Evolutionary conservation across 345 rosid species (phyloP).

Genomic region (Corymbia maculata): DNA sequence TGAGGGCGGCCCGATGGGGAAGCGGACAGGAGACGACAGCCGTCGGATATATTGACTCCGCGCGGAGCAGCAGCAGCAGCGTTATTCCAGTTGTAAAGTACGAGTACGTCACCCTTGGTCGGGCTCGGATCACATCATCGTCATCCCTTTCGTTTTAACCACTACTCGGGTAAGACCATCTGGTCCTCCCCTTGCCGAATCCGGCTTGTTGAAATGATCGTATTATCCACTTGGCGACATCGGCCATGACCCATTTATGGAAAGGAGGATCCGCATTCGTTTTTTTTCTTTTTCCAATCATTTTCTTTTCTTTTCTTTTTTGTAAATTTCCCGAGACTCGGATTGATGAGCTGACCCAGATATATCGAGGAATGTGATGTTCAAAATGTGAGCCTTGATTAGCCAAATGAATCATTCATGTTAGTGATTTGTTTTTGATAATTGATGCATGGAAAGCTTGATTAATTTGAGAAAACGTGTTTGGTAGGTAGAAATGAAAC

Average conservation of each 20-base stretch:
- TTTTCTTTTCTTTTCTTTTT: background rate
- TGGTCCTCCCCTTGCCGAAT: background rate
- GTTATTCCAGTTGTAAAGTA: background rate
- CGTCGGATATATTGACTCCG: background rate
- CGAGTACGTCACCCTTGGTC: background rate
- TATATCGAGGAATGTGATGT: accelerated
- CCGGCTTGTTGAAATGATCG: background rate
- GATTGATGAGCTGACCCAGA: accelerated
- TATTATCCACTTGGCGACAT: background rate
- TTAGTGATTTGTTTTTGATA: accelerated
- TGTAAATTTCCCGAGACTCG: accelerated
- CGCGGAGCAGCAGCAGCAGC: background rate
- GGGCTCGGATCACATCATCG: background rate
- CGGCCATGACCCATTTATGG: background rate
- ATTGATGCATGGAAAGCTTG: accelerated
- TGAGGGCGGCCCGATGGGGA: background rate
- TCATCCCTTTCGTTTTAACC: background rate
- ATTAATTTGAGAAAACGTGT: background rate
- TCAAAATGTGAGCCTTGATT: background rate
- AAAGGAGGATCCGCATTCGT: background rate
- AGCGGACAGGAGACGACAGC: background rate
- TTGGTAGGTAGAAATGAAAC: background rate
- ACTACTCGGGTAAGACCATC: background rate
- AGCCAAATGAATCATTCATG: accelerated
- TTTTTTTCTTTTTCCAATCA: background rate